Evolutionary conservation across 2,329 filamentous ascomycete genomes (phyloP).

Genomic region (Trichoderma sp.): DNA sequence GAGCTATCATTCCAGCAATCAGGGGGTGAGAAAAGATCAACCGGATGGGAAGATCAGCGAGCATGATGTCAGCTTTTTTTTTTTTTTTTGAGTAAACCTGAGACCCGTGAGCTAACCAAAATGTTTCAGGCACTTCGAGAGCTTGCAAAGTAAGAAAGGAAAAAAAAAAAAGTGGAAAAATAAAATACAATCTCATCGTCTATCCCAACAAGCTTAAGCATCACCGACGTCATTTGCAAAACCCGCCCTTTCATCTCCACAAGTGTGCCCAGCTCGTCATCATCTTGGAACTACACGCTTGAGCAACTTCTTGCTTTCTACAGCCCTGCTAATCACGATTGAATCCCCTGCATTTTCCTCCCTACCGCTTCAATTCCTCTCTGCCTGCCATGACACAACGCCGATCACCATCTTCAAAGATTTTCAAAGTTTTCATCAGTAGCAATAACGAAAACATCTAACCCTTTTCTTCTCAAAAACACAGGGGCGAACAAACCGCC

Average conservation of each 20-base stretch:
- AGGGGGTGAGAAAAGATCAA: background rate
- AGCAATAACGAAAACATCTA: background rate
- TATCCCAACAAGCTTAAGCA: background rate
- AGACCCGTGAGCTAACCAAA: background rate
- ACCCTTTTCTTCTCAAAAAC: background rate
- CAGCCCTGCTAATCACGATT: background rate
- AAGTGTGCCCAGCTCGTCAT: background rate
- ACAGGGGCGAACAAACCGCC: constrained; percentile 60
- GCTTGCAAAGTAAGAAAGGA: constrained; percentile 9
- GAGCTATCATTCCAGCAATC: background rate
- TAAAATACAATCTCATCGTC: background rate
- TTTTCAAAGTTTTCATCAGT: no score
- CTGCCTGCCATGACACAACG: background rate
- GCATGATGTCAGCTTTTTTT: background rate
- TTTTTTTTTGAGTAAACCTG: background rate
- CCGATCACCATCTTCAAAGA: background rate
- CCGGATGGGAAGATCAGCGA: background rate
- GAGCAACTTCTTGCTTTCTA: background rate
- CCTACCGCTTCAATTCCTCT: background rate
- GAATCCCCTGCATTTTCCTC: no score
- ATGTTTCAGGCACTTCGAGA: constrained; percentile 14
- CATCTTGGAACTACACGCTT: background rate
- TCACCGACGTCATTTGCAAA: background rate
- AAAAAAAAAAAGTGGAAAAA: background rate
- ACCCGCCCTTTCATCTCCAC: background rate